Conservation (phyloP, 163 green algal species). For the Smithsoniella earleae region DNA sequence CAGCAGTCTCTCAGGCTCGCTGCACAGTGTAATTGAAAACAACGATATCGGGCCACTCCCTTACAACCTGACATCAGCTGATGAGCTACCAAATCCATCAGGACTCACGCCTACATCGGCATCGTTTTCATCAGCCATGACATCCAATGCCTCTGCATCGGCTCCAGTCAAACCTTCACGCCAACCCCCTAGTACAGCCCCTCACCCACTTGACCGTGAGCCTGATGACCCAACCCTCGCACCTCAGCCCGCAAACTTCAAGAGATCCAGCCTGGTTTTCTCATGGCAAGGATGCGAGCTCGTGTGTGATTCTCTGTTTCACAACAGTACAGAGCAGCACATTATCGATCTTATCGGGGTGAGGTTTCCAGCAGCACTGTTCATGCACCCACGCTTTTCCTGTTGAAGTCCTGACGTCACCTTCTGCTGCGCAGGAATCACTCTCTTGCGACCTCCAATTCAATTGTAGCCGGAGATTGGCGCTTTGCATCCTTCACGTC, state of each 20-base stretch:
- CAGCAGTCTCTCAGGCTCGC: not conserved
- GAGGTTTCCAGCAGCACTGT: not conserved
- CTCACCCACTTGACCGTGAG: constrained; percentile 3
- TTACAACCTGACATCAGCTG: not conserved
- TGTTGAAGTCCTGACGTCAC: not conserved
- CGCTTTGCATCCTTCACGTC: constrained; percentile 22
- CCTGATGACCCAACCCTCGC: constrained; percentile 13
- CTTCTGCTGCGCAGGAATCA: not conserved
- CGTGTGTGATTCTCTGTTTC: not conserved
- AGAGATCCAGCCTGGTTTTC: not conserved
- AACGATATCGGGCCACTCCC: not conserved
- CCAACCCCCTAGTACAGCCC: not conserved
- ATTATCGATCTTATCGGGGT: constrained; percentile 18
- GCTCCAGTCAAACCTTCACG: not conserved
- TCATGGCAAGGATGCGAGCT: not conserved
- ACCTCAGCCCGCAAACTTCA: not conserved
- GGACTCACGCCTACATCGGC: not conserved
- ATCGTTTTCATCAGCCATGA: not conserved
- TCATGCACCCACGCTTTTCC: not conserved
- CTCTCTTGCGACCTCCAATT: constrained; percentile 27
- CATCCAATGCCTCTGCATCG: not conserved
- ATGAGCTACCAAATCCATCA: too few species aligned
- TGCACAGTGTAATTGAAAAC: too few species aligned
- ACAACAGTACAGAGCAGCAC: not conserved
- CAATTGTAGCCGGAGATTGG: constrained; percentile 22